phyloP scores from a whole-genome alignment of 495 filamentous ascomycete species.

The Neurospora cerealis region DNA sequence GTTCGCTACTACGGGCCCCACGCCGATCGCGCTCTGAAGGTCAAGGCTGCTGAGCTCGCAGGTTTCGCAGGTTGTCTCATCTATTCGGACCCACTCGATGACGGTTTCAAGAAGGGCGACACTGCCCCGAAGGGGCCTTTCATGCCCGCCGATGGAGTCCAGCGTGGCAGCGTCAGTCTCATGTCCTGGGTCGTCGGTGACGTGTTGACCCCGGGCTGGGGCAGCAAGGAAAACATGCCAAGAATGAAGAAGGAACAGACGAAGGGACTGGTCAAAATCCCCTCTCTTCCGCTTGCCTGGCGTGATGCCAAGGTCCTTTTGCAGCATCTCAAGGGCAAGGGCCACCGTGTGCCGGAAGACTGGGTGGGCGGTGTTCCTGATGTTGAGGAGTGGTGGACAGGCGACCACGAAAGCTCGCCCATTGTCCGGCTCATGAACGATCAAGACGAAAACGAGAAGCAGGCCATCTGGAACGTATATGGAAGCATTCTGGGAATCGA shows the following conservation, averaged over 20 bases:
- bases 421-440: conserved; percentile 76
- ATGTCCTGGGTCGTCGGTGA: conserved; percentile 80
- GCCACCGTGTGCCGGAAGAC: conserved; percentile 54
- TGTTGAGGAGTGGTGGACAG: conserved; percentile 73
- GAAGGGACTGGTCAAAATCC: conserved; percentile 66
- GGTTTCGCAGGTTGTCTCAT: conserved; percentile 83
- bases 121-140: conserved; percentile 64
- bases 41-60: conserved; percentile 78
- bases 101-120: conserved; percentile 61
- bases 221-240: conserved; percentile 58
- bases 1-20: conserved; percentile 73
- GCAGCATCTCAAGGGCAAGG: conserved; percentile 65
- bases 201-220: conserved; percentile 78
- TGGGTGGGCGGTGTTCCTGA: conserved; percentile 72
- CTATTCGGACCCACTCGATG: conserved; percentile 79
- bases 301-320: conserved; percentile 76
- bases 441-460: conserved; percentile 72
- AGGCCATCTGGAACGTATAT: conserved; percentile 84
- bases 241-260: conserved; percentile 60
- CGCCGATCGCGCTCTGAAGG: conserved; percentile 62
- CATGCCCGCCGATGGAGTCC: conserved; percentile 72
- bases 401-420: conserved; percentile 57
- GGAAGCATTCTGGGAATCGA: conserved; percentile 76
- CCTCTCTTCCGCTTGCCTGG: conserved; percentile 81
- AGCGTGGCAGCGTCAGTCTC: conserved; percentile 72